These are phyloP conservation scores for Circinella minor DNA, from an alignment of 371 early-diverging fungal genomes.

Conservation along the genomic window DNA sequence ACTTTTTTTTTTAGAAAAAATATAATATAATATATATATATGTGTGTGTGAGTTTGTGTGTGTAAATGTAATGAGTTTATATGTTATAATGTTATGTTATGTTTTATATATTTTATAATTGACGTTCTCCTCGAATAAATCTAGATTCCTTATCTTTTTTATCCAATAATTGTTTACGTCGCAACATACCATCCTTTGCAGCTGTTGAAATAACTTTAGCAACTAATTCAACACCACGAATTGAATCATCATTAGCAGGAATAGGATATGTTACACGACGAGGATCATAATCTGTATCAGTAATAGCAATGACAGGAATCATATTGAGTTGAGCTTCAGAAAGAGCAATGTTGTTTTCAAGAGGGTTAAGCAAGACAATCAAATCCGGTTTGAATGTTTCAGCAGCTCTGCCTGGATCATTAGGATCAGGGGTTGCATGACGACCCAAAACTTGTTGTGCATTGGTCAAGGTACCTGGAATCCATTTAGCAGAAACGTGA, in stretches of 20 bases:
- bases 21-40: background rate
- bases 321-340: conserved; percentile 80
- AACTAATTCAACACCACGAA: conserved; percentile 80
- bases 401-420: conserved; percentile 55
- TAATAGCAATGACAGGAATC: conserved; percentile 91
- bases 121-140: background rate
- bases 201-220: conserved; percentile 85
- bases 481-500: conserved; percentile 85
- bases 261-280: conserved; percentile 91
- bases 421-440: conserved; percentile 60
- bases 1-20: background rate
- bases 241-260: conserved; percentile 94
- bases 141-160: conserved; percentile 5
- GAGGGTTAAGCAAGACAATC: conserved; percentile 85
- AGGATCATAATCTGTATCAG: conserved; percentile 95
- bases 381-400: conserved; percentile 85
- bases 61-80: no score
- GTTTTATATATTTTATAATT: background rate
- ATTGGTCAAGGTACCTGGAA: conserved; percentile 93
- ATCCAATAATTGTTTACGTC: conserved; percentile 37
- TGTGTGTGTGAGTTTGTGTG: background rate
- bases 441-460: conserved; percentile 74
- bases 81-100: no score
- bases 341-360: conserved; percentile 82
- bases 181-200: conserved; percentile 68